Evolutionary conservation across 1,139 yeast species (phyloP).

Genomic region (Groenewaldozyma auringiensis): DNA sequence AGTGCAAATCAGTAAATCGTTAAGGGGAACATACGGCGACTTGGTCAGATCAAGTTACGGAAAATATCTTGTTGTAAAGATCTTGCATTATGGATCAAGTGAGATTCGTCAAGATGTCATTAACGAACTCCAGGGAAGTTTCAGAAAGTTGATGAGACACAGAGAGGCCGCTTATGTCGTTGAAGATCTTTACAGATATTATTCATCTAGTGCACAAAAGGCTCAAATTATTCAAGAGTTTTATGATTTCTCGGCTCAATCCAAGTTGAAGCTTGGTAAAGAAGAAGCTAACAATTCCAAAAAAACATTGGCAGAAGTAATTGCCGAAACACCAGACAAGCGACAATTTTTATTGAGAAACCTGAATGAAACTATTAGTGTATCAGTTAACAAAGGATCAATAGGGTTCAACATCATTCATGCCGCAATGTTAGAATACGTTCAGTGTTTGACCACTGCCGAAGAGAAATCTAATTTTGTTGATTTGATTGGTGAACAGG

Average conservation of each 20-base stretch:
- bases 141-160: conserved; percentile 90
- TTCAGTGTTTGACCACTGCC: conserved; percentile 51
- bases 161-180: conserved; percentile 98
- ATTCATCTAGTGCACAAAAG: conserved; percentile 76
- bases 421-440: conserved; percentile 90
- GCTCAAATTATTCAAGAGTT: conserved; percentile 90
- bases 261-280: conserved; percentile 44
- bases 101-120: conserved; percentile 67
- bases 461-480: conserved; percentile 76
- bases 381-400: conserved; percentile 91
- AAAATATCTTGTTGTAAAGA: conserved; percentile 78
- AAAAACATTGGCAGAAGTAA: conserved; percentile 53
- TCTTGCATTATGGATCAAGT: conserved; percentile 86
- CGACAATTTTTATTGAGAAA: conserved; percentile 69
- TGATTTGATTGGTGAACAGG: conserved; percentile 76
- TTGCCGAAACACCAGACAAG: conserved; percentile 71
- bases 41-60: conserved; percentile 92
- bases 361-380: conserved; percentile 73
- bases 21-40: conserved; percentile 71
- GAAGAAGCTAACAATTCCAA: conserved; percentile 60
- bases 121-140: conserved; percentile 81
- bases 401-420: conserved; percentile 94
- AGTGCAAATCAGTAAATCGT: conserved; percentile 55
- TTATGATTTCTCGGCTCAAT: conserved; percentile 38
- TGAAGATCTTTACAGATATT: conserved; percentile 84